Evolutionary conservation across 2,329 filamentous ascomycete species (phyloP).

Genomic region (Beauveria sp.): DNA sequence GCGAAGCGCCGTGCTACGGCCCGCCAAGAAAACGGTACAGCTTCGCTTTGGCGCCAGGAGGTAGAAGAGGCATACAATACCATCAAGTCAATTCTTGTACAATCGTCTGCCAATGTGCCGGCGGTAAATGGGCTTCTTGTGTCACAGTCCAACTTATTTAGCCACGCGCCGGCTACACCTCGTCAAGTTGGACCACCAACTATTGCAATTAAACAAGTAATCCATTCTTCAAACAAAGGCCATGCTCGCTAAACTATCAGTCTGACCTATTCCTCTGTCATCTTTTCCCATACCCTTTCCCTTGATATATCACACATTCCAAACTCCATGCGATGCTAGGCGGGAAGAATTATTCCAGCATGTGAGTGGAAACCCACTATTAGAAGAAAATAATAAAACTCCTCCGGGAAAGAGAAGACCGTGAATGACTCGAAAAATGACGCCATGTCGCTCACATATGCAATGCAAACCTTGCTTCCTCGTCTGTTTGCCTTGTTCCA

Average conservation of each 20-base stretch:
- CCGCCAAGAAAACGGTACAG: no score
- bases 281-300: neutral
- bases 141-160: neutral
- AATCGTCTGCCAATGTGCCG: no score
- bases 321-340: conserved; percentile 5
- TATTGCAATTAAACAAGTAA: neutral
- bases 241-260: conserved; percentile 5
- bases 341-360: neutral
- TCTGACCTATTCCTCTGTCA: neutral
- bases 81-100: no score
- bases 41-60: no score
- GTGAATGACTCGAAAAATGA: neutral
- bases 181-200: no score
- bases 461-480: neutral
- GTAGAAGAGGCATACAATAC: no score
- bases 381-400: neutral
- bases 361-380: neutral
- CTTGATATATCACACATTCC: neutral
- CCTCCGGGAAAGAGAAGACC: neutral
- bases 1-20: no score
- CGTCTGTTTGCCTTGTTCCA: no score
- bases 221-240: neutral
- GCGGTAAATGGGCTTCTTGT: no score
- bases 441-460: neutral
- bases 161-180: neutral